phyloP scores from a whole-genome alignment of 306 rosid genomes.

The Ormosia semicastrata region DNA sequence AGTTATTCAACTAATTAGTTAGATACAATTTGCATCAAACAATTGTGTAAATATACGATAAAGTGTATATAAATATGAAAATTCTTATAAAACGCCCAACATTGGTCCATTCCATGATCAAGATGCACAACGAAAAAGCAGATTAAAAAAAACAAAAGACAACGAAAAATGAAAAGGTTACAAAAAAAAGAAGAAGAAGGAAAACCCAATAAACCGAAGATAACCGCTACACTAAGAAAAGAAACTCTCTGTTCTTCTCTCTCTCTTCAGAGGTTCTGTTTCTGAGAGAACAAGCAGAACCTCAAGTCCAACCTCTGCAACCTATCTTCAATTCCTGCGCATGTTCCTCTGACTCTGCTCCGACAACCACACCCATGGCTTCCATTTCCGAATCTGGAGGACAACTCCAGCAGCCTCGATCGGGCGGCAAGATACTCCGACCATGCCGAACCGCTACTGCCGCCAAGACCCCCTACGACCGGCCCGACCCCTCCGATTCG shows the following conservation, averaged over 20 bases:
- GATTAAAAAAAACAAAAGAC: too few relatives aligned
- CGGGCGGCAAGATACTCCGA: constrained; percentile 84
- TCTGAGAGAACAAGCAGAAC: not conserved
- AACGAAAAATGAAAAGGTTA: too few relatives aligned
- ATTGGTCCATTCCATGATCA: too few relatives aligned
- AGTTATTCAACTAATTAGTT: too few relatives aligned
- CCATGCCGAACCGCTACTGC: constrained; percentile 43
- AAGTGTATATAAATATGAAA: too few relatives aligned
- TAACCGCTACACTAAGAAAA: constrained; percentile 34
- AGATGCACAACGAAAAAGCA: too few relatives aligned
- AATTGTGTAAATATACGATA: too few relatives aligned
- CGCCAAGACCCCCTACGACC: constrained; percentile 69
- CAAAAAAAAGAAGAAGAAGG: too few relatives aligned
- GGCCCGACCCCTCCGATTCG: constrained; percentile 40
- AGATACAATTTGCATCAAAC: too few relatives aligned
- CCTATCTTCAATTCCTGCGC: too few relatives aligned
- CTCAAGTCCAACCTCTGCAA: too few relatives aligned
- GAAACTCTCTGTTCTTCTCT: not conserved
- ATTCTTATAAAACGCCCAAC: too few relatives aligned
- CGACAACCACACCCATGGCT: constrained; percentile 40
- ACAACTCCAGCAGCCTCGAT: constrained; percentile 16
- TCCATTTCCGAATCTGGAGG: constrained; percentile 49
- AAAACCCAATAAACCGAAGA: constrained; percentile 31
- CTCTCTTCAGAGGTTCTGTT: not conserved
- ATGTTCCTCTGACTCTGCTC: not conserved